Evolutionary conservation across 2,329 filamentous ascomycete species (phyloP).

Genomic region (Rugonectria rugulosa): DNA sequence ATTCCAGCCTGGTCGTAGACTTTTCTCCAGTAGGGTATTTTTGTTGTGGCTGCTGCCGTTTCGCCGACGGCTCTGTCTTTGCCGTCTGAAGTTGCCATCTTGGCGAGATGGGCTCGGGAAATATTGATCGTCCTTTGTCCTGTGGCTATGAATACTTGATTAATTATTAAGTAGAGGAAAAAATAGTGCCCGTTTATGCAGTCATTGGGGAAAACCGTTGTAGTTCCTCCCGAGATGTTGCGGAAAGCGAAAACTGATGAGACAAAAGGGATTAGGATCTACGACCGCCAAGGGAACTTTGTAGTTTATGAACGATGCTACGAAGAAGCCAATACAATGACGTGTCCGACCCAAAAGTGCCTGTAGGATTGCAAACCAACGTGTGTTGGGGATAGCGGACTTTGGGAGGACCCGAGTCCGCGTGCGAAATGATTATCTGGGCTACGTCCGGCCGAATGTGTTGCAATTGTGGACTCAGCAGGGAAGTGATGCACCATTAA

Average conservation of each 20-base stretch:
- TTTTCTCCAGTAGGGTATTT: constrained; percentile 11
- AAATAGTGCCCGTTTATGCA: neutral
- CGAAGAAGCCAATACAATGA: neutral
- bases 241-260: neutral
- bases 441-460: neutral
- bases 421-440: constrained; percentile 1
- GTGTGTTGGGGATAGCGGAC: neutral
- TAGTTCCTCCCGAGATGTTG: no score
- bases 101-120: neutral
- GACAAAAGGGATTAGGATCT: neutral
- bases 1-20: constrained; percentile 8
- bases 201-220: no score
- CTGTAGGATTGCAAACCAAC: neutral
- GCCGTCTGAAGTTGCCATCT: neutral
- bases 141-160: neutral
- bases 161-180: neutral
- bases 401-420: constrained; percentile 6
- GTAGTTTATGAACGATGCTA: neutral
- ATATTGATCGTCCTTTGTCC: no score
- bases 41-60: neutral
- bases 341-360: constrained; percentile 1
- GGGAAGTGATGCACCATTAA: no score
- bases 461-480: neutral
- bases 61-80: constrained; percentile 1
- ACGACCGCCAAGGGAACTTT: neutral